These are phyloP conservation scores for Eremochloa ophiuroides DNA, from an alignment of 176 grass and related monocot genomes.

Conservation along the genomic window DNA sequence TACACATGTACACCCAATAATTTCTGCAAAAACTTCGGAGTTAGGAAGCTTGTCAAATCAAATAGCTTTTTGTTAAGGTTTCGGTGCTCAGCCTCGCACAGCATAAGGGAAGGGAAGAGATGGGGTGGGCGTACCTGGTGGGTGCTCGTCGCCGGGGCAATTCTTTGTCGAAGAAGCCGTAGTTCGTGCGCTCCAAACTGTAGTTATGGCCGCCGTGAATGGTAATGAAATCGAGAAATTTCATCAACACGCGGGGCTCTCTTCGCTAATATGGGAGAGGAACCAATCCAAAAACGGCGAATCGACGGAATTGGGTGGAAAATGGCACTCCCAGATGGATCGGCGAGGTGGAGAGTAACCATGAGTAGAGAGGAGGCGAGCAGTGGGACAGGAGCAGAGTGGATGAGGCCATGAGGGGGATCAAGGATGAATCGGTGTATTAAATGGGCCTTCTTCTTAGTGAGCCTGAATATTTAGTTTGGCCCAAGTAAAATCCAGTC, in stretches of 20 bases:
- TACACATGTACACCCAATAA: no score
- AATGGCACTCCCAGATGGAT: not conserved
- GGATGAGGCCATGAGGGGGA: conserved; percentile 29
- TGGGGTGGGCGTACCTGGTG: no score
- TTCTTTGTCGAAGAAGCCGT: conserved; percentile 24
- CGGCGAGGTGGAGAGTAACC: not conserved
- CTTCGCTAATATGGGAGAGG: not conserved
- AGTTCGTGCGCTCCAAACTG: conserved; percentile 48
- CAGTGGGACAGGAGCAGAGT: not conserved
- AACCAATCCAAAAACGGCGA: not conserved
- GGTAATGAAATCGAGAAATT: not conserved
- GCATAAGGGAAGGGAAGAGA: no score
- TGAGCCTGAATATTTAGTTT: not conserved
- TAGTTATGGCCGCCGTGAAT: conserved; percentile 28
- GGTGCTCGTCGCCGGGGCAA: no score
- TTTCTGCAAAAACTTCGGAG: no score
- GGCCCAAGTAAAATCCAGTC: not conserved
- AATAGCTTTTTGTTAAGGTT: no score
- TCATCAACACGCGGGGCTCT: not conserved
- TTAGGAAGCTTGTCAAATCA: no score
- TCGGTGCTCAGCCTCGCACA: no score
- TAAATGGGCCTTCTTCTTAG: not conserved
- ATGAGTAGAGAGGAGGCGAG: not conserved
- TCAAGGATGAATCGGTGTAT: not conserved
- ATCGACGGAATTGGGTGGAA: not conserved